These are phyloP conservation scores for Tulasnella sp. DNA, from an alignment of 768 basidiomycete genomes.

Conservation along the genomic window DNA sequence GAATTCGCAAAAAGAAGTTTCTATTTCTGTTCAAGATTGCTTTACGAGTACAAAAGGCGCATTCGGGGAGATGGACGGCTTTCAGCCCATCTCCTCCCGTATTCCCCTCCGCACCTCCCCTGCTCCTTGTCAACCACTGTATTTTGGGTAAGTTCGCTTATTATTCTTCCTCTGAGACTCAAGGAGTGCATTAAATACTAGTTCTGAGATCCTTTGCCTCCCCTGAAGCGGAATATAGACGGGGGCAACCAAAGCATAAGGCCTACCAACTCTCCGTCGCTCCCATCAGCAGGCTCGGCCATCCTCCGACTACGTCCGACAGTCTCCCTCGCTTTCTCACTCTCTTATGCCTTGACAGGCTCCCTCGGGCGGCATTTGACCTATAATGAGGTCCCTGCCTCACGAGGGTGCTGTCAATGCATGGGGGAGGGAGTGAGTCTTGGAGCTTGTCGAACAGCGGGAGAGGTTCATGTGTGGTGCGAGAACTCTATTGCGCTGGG, in stretches of 20 bases:
- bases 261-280: neutral
- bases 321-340: neutral
- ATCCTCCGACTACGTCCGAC: neutral
- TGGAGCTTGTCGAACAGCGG: neutral
- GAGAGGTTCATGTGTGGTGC: neutral
- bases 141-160: neutral
- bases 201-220: neutral
- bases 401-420: neutral
- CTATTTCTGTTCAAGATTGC: too few relatives aligned
- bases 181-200: neutral
- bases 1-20: too few relatives aligned
- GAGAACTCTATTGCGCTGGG: neutral
- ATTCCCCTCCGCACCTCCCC: neutral
- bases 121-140: neutral
- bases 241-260: neutral
- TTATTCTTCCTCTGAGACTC: neutral
- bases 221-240: too few relatives aligned
- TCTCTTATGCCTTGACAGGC: neutral
- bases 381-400: neutral
- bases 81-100: neutral
- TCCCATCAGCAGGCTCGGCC: neutral
- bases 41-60: too few relatives aligned
- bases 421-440: conserved; percentile 2
- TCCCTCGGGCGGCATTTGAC: neutral
- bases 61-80: too few relatives aligned